Percentiles rank a stretch among this genome's conserved stretches.
These are phyloP conservation scores for Fusarium verrucosum DNA, from an alignment of 2,329 filamentous ascomycete genomes.

Conservation along the genomic window DNA sequence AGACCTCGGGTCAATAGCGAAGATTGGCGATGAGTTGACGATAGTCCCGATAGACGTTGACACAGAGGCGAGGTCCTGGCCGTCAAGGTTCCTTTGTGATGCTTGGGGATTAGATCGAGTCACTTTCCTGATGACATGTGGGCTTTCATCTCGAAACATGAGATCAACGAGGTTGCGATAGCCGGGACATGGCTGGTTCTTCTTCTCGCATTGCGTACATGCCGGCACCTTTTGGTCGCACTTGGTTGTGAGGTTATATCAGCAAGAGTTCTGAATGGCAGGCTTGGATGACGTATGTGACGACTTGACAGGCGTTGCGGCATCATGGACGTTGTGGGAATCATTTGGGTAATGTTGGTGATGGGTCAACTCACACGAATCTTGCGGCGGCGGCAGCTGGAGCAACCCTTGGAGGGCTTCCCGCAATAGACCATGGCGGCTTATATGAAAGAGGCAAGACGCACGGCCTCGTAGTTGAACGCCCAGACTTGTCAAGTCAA, in stretches of 20 bases:
- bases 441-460: slow-evolving; percentile 1
- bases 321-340: background rate
- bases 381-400: slow-evolving; percentile 64
- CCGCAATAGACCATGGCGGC: slow-evolving; percentile 65
- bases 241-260: slow-evolving; percentile 45
- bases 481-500: slow-evolving; percentile 1
- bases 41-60: slow-evolving; percentile 21
- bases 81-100: slow-evolving; percentile 36
- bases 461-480: slow-evolving; percentile 1
- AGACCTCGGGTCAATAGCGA: slow-evolving; percentile 7
- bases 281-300: background rate
- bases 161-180: slow-evolving; percentile 65
- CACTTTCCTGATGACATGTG: slow-evolving; percentile 64
- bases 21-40: slow-evolving; percentile 14
- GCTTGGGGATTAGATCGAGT: slow-evolving; percentile 38
- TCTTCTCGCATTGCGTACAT: slow-evolving; percentile 65
- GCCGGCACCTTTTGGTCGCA: slow-evolving; percentile 63
- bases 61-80: slow-evolving; percentile 24
- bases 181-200: slow-evolving; percentile 62
- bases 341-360: background rate
- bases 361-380: slow-evolving; percentile 58
- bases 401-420: slow-evolving; percentile 66
- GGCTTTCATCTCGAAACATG: slow-evolving; percentile 67
- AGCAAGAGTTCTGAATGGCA: background rate
- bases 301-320: background rate